These are phyloP conservation scores for Apodospora peruviana DNA, from an alignment of 495 filamentous ascomycete genomes.

Conservation along the genomic window DNA sequence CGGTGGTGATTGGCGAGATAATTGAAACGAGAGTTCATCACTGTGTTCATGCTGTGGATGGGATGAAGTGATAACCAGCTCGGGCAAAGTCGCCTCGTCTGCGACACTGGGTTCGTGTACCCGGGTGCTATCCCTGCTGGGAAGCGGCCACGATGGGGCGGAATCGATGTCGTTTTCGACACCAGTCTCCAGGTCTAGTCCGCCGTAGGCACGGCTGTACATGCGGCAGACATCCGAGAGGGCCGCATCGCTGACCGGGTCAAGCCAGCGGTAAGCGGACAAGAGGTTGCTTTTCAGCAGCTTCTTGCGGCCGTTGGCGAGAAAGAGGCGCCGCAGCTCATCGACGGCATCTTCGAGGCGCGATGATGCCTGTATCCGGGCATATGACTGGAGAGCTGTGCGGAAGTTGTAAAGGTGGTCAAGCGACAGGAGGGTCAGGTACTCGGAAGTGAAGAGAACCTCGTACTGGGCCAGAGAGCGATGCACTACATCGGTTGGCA, in stretches of 20 bases:
- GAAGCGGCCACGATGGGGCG: conserved; percentile 12
- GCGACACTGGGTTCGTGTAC: background rate
- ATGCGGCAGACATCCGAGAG: conserved; percentile 51
- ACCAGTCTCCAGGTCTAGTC: conserved; percentile 21
- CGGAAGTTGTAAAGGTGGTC: conserved; percentile 74
- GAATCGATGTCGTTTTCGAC: conserved; percentile 19
- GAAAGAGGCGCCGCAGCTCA: conserved; percentile 56
- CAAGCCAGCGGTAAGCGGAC: conserved; percentile 57
- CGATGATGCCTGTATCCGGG: conserved; percentile 43
- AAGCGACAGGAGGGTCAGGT: conserved; percentile 60
- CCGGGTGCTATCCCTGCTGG: background rate
- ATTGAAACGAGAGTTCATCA: too few species aligned
- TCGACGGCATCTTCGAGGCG: conserved; percentile 52
- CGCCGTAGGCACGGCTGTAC: conserved; percentile 53
- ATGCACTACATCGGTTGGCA: conserved; percentile 50
- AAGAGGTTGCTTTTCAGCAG: conserved; percentile 55
- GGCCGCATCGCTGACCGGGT: conserved; percentile 44
- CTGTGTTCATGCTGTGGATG: too few species aligned
- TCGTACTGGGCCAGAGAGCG: conserved; percentile 65
- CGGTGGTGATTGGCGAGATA: background rate
- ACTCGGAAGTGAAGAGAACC: conserved; percentile 63
- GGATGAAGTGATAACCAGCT: too few species aligned
- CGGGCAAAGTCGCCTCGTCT: background rate
- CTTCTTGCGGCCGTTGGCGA: conserved; percentile 51
- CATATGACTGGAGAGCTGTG: conserved; percentile 53